These are phyloP conservation scores for Helenozyma baotianmanensis DNA, from an alignment of 805 yeast species.

Conservation along the genomic window DNA sequence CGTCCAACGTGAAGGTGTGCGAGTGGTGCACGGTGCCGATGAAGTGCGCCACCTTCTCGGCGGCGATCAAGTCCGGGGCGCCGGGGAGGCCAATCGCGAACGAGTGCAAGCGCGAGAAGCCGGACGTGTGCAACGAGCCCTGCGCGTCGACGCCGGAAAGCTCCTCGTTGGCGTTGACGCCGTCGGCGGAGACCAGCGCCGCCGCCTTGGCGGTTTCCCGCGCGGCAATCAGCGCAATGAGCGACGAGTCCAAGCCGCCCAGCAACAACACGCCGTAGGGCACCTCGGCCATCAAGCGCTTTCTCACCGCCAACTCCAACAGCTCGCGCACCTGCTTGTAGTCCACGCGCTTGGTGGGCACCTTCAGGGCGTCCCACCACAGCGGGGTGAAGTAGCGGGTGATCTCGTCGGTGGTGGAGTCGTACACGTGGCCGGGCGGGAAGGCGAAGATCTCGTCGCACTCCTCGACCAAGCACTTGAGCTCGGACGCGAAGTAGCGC, in stretches of 20 bases:
- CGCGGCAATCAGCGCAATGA: slow-evolving; percentile 96
- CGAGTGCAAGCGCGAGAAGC: slow-evolving; percentile 84
- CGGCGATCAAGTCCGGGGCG: slow-evolving; percentile 97
- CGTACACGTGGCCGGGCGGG: slow-evolving; percentile 99
- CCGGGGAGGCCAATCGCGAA: slow-evolving; percentile 96
- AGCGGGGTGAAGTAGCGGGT: slow-evolving; percentile 87
- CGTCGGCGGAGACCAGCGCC: slow-evolving; percentile 40
- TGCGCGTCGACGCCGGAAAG: slow-evolving; percentile 89
- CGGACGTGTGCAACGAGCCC: slow-evolving; percentile 76
- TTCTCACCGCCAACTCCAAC: slow-evolving; percentile 92
- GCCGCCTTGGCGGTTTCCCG: slow-evolving; percentile 86
- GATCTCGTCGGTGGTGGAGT: slow-evolving; percentile 79
- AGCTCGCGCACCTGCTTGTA: slow-evolving; percentile 66
- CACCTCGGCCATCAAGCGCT: slow-evolving; percentile 99
- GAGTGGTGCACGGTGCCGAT: slow-evolving; percentile 97
- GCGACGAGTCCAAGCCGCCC: slow-evolving; percentile 96
- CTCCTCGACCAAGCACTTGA: slow-evolving; percentile 89
- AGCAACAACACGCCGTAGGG: slow-evolving; percentile 97
- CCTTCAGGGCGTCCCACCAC: slow-evolving; percentile 84
- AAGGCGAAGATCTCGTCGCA: slow-evolving; percentile 90
- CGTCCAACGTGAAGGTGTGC: slow-evolving; percentile 94
- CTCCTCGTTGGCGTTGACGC: slow-evolving; percentile 59
- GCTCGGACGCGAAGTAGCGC: slow-evolving; percentile 87
- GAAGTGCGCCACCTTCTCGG: slow-evolving; percentile 92
- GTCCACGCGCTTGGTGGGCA: slow-evolving; percentile 77